Percentiles rank a stretch among this genome's conserved stretches.
These are phyloP conservation scores for Rachicladosporium sp. DNA, from an alignment of 2,329 filamentous ascomycete genomes.

Conservation along the genomic window DNA sequence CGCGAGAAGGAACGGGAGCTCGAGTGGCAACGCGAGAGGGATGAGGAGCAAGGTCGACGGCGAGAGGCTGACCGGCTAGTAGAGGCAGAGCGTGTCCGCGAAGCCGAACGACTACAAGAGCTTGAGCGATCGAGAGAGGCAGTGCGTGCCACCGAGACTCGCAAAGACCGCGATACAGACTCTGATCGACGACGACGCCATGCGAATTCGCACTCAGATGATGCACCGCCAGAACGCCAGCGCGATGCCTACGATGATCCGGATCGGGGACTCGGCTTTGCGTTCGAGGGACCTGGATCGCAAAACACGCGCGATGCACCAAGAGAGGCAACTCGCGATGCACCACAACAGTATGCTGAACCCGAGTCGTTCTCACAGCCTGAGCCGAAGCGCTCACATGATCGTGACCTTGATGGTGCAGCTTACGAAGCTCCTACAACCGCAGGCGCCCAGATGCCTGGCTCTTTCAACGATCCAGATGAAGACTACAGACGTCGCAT, in stretches of 20 bases:
- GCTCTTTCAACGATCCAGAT: conserved; percentile 27
- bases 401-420: no score
- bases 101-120: conserved; percentile 1
- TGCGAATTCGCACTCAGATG: conserved; percentile 3
- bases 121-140: conserved; percentile 1
- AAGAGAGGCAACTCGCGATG: not conserved
- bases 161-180: conserved; percentile 6
- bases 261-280: conserved; percentile 22
- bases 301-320: conserved; percentile 1
- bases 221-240: conserved; percentile 7
- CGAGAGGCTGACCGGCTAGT: not conserved
- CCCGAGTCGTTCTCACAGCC: not conserved
- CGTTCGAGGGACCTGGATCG: conserved; percentile 18
- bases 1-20: conserved; percentile 9
- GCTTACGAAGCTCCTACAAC: no score
- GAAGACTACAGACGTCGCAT: conserved; percentile 40
- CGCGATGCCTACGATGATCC: conserved; percentile 16
- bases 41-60: conserved; percentile 10
- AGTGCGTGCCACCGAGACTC: not conserved
- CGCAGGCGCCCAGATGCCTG: no score
- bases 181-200: conserved; percentile 2
- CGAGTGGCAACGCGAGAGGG: conserved; percentile 9
- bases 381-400: no score
- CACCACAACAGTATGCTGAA: conserved; percentile 3
- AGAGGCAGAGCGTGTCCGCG: no score